Evolutionary conservation across 1,284 basidiomycete species (phyloP), one percentile per base, ranked within the genome.

Genomic region (Trichosporon sp.): DNA sequence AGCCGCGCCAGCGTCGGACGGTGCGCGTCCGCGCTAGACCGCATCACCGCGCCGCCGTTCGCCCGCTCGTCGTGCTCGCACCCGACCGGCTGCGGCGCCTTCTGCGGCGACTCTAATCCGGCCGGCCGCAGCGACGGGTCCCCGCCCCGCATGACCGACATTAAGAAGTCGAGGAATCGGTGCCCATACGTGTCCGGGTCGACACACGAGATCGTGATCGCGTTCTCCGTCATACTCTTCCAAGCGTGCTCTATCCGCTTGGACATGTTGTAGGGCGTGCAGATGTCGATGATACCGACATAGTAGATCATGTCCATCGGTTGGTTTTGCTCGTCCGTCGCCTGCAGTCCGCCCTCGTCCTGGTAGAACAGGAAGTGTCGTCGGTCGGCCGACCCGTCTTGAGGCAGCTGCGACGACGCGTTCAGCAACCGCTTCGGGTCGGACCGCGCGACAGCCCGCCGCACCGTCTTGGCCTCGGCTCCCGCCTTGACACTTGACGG

Each of bases 361-460:
- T 96, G 93, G 80, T 98, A 98, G 83, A 98, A 99, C 42, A 97
- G 82, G 80, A 96, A 95, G 73, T 93, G 88, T 62, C 90, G 87
- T 27, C 92, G 87, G 76, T 97, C 93, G 60, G 88, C 88, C 0
- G 85, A 70, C 71, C 89, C 87, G 63, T 87, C 87, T 32, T 85
- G 83, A 0, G 92, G 92, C 13, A 95, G 85, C 73, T 89, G 87
- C 63, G 90, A 84, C 21, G 86, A 85, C 0, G 85, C 80, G 3
- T 87, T 88, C 34, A 95, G 86, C 3, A 88, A 86, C 34, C 69
- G 63, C 78, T 93, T 90, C 0, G 91, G 90, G 78, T 95, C 93
- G 2, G 92, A 91, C 44, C 89, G 86, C 15, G 91, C 90, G 83
- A 97, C 91, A 1, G 92, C 92, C 62, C 90, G 90, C 3, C 93